Evolutionary conservation across 306 rosid species (phyloP), one percentile per base, ranked within the genome.

Genomic region (Ormosia semicastrata): DNA sequence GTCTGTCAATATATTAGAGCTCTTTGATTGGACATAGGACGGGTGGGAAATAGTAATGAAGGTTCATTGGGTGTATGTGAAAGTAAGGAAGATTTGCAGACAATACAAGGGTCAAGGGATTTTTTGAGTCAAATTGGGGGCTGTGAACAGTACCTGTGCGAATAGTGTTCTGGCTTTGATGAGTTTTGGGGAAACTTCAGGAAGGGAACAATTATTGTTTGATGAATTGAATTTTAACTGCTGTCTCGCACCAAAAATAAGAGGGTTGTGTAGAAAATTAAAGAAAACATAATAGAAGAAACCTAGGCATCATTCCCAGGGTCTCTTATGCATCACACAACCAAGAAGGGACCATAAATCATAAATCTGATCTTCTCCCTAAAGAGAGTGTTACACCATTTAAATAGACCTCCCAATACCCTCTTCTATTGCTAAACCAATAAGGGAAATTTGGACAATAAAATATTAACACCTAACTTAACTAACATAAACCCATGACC

Each of bases 401-500:
- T n/a, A n/a, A n/a, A 36, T 53, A 72, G 8, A 53, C 37, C 66
- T 30, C 72, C 15, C 49, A 64, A 73, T 64, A 18, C 56, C 65
- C 24, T 80, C 37, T 73, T 50, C 73, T 29, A 39, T 37, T 71
- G 8, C 71, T 18, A 6, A 58, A 74, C 43, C 54, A 70, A 33
- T 47, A 34, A 60, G 34, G 36, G 30, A 75, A 46, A 64, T 72
- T 72, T 81, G 47, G 79, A 62, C 66, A 50, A 17, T 52, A 62
- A 39, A 63, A 46, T 54, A 46, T 29, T 30, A 71, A 9, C 64
- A 17, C 71, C 69, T 57, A 68, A 9, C 44, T 69, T n/a, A n/a
- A n/a, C n/a, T n/a, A 69, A 44, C 56, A 69, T 50, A 50, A 50
- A 50, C 56, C 12, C 56, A 47, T 11, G 56, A 13, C 56, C 7